Conservation (phyloP, 2,329 filamentous ascomycete genomes). For the Zymoseptoria passerinii region DNA sequence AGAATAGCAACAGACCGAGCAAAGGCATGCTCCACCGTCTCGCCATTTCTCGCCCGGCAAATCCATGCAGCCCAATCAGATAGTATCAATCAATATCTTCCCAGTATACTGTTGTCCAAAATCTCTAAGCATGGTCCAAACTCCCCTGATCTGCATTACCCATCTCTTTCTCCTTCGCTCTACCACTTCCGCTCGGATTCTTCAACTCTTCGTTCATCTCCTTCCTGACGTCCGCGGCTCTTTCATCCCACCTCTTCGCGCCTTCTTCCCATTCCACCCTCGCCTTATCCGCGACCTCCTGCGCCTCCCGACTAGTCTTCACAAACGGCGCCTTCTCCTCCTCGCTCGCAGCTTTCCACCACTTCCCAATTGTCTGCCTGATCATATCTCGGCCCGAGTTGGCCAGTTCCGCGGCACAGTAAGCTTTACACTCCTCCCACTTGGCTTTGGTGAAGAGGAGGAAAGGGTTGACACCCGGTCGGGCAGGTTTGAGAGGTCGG, state of each 20-base stretch:
- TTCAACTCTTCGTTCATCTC: constrained; percentile 29
- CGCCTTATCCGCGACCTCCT: constrained; percentile 53
- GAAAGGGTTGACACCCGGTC: constrained; percentile 75
- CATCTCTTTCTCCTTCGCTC: constrained; percentile 25
- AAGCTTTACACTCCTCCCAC: constrained; percentile 53
- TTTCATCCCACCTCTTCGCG: constrained; percentile 63
- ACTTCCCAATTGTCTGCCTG: constrained; percentile 73
- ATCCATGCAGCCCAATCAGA: background rate
- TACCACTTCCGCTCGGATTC: constrained; percentile 11
- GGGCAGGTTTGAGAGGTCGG: constrained; percentile 61
- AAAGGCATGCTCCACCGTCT: background rate
- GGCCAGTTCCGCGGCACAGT: constrained; percentile 55
- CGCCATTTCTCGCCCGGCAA: background rate
- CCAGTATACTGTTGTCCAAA: background rate
- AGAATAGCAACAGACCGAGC: background rate
- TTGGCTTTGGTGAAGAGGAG: constrained; percentile 76
- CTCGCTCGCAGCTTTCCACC: constrained; percentile 73
- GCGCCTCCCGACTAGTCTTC: constrained; percentile 63
- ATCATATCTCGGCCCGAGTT: constrained; percentile 66
- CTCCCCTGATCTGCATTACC: constrained; percentile 27
- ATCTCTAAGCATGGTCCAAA: constrained; percentile 19
- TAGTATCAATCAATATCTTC: background rate
- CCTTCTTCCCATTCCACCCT: constrained; percentile 53
- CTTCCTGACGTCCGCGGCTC: constrained; percentile 44
- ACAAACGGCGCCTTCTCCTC: constrained; percentile 71